phyloP scores from a whole-genome alignment of 2,329 filamentous ascomycete species.

The Graphilbum sp. region DNA sequence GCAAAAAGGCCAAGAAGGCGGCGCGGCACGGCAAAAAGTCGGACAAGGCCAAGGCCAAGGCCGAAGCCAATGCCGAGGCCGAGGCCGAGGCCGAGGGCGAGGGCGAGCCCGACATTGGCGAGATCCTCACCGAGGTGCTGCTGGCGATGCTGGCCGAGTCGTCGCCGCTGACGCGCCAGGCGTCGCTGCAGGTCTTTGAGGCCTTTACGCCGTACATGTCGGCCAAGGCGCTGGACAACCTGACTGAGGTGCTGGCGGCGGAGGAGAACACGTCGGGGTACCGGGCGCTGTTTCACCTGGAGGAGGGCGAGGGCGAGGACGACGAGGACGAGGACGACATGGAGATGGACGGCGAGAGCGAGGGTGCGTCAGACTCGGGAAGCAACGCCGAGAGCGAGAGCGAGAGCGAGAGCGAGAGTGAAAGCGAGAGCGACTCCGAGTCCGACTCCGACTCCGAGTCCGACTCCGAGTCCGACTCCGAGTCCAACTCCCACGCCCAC shows the following conservation, averaged over 20 bases:
- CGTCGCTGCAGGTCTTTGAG: constrained; percentile 76
- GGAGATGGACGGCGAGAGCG: constrained; percentile 27
- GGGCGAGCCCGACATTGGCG: constrained; percentile 32
- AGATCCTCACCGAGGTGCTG: constrained; percentile 71
- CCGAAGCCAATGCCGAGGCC: neutral
- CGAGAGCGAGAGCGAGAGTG: constrained; percentile 12
- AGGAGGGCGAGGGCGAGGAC: constrained; percentile 23
- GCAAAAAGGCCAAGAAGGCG: neutral
- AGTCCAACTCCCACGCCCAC: neutral
- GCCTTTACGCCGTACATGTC: constrained; percentile 66
- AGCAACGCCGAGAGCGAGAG: constrained; percentile 23
- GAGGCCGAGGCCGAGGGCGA: too few species aligned
- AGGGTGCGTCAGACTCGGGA: too few species aligned
- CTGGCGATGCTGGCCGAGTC: constrained; percentile 79
- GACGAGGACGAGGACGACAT: constrained; percentile 28
- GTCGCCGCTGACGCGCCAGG: constrained; percentile 69
- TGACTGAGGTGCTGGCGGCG: constrained; percentile 53
- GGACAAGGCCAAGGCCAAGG: constrained; percentile 28
- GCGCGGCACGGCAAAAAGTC: too few species aligned
- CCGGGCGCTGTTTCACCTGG: constrained; percentile 62
- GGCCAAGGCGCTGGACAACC: constrained; percentile 48
- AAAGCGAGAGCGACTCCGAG: constrained; percentile 19
- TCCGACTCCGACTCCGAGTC: constrained; percentile 21
- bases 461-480: constrained; percentile 4
- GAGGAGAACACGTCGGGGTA: constrained; percentile 74